A percentile compares a stretch with the other conserved stretches of the same genome.
Evolutionary conservation across 768 basidiomycete genomes (phyloP).

Genomic region (Coprinopsis marcescibilis): DNA sequence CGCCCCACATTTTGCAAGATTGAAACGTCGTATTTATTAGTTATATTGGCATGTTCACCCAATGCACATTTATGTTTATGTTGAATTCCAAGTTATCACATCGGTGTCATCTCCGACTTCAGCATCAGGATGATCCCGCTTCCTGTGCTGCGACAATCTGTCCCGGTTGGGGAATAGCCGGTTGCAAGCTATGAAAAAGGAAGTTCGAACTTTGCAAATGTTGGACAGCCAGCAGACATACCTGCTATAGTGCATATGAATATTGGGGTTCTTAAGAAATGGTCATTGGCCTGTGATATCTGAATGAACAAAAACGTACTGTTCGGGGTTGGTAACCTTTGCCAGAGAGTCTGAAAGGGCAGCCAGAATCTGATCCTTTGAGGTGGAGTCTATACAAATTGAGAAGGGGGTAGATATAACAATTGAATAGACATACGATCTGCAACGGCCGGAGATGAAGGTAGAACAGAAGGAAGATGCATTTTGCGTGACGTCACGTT

Average conservation of each 20-base stretch:
- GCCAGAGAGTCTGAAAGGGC: constrained; percentile 34
- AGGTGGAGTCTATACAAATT: constrained; percentile 40
- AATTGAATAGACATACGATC: constrained; percentile 36
- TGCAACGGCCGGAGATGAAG: constrained; percentile 41
- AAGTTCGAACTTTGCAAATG: too few relatives aligned
- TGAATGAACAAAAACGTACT: constrained; percentile 40
- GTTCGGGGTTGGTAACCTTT: constrained; percentile 57
- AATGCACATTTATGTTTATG: not conserved
- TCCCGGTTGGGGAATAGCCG: constrained; percentile 70
- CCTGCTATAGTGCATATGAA: constrained; percentile 68
- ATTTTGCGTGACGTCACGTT: constrained; percentile 22
- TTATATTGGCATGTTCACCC: not conserved
- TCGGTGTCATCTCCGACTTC: constrained; percentile 1
- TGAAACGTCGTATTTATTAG: not conserved
- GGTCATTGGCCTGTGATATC: not conserved
- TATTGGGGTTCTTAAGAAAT: constrained; percentile 58
- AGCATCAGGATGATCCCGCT: constrained; percentile 57
- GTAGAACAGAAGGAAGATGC: constrained; percentile 43
- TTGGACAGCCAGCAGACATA: constrained; percentile 21
- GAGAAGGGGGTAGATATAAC: not conserved
- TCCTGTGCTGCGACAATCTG: constrained; percentile 63
- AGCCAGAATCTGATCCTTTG: constrained; percentile 45
- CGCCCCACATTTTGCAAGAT: too few relatives aligned
- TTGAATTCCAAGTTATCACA: constrained; percentile 4
- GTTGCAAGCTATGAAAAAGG: constrained; percentile 41